phyloP scores from a whole-genome alignment of 2,329 filamentous ascomycete species.

The Epichloe scottii region DNA sequence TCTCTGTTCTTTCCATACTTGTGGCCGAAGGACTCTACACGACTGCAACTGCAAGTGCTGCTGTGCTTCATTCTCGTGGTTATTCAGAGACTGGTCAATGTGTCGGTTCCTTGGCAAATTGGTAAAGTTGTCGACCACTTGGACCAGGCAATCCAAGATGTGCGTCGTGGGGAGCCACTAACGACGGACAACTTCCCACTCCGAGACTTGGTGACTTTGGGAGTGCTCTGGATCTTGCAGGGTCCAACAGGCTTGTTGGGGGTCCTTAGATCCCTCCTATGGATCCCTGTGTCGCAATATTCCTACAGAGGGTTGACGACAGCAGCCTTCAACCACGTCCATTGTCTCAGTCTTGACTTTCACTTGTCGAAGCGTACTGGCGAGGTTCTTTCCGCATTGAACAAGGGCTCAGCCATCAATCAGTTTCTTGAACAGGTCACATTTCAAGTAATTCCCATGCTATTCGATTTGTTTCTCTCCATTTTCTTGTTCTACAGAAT shows the following conservation, averaged over 20 bases:
- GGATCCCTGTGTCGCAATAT: slow-evolving; percentile 96
- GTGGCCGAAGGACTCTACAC: slow-evolving; percentile 72
- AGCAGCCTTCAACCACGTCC: slow-evolving; percentile 93
- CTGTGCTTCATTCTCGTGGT: slow-evolving; percentile 73
- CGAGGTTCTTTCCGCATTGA: slow-evolving; percentile 87
- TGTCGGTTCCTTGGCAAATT: slow-evolving; percentile 72
- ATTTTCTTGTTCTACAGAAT: slow-evolving; percentile 60
- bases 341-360: slow-evolving; percentile 88
- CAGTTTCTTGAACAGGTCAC: slow-evolving; percentile 93
- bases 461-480: slow-evolving; percentile 77
- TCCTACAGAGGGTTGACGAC: slow-evolving; percentile 91
- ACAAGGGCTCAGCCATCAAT: slow-evolving; percentile 93
- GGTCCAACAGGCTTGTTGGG: slow-evolving; percentile 80
- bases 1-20: slow-evolving; percentile 91
- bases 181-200: slow-evolving; percentile 23
- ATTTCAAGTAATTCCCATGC: slow-evolving; percentile 90
- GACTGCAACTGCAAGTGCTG: slow-evolving; percentile 66
- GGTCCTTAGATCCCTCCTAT: slow-evolving; percentile 68
- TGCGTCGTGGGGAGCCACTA: slow-evolving; percentile 24
- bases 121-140: slow-evolving; percentile 69
- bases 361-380: slow-evolving; percentile 94
- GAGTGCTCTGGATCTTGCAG: slow-evolving; percentile 75
- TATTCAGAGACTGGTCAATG: slow-evolving; percentile 71
- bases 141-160: slow-evolving; percentile 36
- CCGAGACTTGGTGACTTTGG: slow-evolving; percentile 22